phyloP scores from a whole-genome alignment of 2,329 filamentous ascomycete species.

The Penicillium sp. region DNA sequence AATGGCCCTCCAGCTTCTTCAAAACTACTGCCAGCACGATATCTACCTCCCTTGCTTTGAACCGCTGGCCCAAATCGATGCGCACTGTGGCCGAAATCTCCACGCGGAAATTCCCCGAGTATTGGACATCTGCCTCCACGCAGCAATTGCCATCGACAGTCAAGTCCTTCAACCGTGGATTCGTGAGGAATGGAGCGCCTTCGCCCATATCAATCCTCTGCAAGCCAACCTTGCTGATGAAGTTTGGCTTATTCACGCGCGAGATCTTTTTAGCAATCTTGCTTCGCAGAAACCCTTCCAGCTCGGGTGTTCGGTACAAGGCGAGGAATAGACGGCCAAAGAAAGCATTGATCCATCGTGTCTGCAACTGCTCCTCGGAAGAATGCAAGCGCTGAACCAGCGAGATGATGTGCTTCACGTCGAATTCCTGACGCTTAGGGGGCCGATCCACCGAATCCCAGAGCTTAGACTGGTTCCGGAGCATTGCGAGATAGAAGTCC shows the following conservation, averaged over 20 bases:
- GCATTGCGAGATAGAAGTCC: slow-evolving; percentile 93
- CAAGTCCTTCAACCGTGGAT: slow-evolving; percentile 82
- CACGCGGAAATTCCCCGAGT: slow-evolving; percentile 84
- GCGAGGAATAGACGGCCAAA: slow-evolving; percentile 86
- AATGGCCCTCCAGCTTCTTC: slow-evolving; percentile 81
- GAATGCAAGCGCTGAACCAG: slow-evolving; percentile 90
- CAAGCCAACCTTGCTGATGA: slow-evolving; percentile 82
- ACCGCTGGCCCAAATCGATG: slow-evolving; percentile 83
- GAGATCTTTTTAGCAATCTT: slow-evolving; percentile 97
- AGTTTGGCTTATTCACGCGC: slow-evolving; percentile 85
- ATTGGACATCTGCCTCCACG: slow-evolving; percentile 83
- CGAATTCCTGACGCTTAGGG: slow-evolving; percentile 74
- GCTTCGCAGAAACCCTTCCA: slow-evolving; percentile 75
- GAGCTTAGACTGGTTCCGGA: slow-evolving; percentile 78
- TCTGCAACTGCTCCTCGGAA: slow-evolving; percentile 86
- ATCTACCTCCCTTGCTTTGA: slow-evolving; percentile 88
- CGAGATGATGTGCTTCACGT: slow-evolving; percentile 82
- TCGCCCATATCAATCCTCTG: slow-evolving; percentile 84
- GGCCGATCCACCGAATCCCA: slow-evolving; percentile 58
- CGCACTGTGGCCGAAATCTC: slow-evolving; percentile 92
- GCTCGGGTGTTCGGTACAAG: slow-evolving; percentile 78
- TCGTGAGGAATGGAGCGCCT: slow-evolving; percentile 83
- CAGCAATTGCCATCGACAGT: slow-evolving; percentile 89
- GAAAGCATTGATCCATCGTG: slow-evolving; percentile 90
- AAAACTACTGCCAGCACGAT: slow-evolving; percentile 83